Conservation (phyloP, 148 eudicot genomes). For the Amaranthus hypochondriacus region DNA sequence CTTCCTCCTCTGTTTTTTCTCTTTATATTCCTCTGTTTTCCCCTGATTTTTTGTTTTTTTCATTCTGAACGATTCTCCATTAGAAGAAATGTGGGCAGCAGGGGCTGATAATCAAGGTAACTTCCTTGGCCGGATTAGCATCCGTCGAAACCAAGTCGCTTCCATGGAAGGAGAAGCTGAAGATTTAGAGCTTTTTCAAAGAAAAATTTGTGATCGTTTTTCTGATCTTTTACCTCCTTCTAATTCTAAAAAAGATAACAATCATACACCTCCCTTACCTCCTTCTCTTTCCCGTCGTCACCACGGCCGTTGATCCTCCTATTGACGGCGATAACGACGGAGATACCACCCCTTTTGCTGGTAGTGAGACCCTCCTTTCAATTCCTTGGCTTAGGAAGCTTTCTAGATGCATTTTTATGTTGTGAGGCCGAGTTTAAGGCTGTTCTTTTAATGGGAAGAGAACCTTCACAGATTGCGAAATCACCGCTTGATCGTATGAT, state of each 20-base stretch:
- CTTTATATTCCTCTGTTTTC: neutral
- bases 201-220: conserved; percentile 59
- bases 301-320: neutral
- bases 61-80: too few relatives aligned
- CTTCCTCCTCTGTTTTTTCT: neutral
- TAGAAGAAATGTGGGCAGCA: conserved; percentile 38
- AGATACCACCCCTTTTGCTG: conserved; percentile 6
- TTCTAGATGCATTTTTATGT: conserved; percentile 69
- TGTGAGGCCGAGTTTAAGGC: conserved; percentile 91
- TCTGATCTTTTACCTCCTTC: conserved; percentile 35
- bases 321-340: neutral
- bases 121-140: conserved; percentile 75
- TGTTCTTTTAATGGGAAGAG: conserved; percentile 57
- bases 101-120: conserved; percentile 57
- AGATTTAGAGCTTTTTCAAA: conserved; percentile 65
- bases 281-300: neutral
- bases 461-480: conserved; percentile 50
- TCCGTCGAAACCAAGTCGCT: conserved; percentile 75
- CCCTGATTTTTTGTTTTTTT: conserved; percentile 5
- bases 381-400: conserved; percentile 68
- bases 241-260: neutral
- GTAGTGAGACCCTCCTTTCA: conserved; percentile 41
- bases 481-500: conserved; percentile 69
- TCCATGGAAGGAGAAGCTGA: conserved; percentile 56
- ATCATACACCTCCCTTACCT: neutral